A percentile compares a stretch with the other conserved stretches of the same genome.
These are phyloP conservation scores for Exserohilum turcica DNA, from an alignment of 2,329 filamentous ascomycete species.

Conservation along the genomic window DNA sequence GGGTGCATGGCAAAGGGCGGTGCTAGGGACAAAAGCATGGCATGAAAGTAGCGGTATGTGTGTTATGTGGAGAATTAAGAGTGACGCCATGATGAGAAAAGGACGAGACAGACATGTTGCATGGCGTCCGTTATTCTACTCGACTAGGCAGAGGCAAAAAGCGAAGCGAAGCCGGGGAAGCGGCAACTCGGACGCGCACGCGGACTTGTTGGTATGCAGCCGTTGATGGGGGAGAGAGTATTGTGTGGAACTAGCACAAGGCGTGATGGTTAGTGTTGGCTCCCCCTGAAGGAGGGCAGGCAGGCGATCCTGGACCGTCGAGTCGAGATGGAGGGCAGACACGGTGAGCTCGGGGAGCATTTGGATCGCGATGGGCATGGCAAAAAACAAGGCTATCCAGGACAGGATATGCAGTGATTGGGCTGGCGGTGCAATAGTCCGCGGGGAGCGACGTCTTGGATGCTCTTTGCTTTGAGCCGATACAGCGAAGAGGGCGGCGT, in stretches of 20 bases:
- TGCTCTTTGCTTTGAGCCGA: constrained; percentile 4
- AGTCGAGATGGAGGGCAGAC: background rate
- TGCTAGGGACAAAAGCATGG: background rate
- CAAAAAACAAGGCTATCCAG: constrained; percentile 8
- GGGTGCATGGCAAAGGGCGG: background rate
- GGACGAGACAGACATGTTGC: background rate
- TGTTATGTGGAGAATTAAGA: background rate
- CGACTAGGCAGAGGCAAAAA: background rate
- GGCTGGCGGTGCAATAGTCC: background rate
- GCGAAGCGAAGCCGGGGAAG: constrained; percentile 4
- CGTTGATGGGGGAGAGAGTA: background rate
- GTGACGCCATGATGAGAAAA: background rate
- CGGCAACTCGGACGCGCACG: background rate
- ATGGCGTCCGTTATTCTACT: background rate
- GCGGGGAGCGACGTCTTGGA: constrained; percentile 1
- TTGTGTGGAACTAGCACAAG: background rate
- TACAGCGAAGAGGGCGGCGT: constrained; percentile 8
- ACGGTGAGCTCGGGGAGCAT: background rate
- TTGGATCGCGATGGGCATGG: constrained; percentile 8
- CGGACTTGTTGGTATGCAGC: background rate
- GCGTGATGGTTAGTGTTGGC: background rate
- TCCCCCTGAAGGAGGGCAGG: background rate
- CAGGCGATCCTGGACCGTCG: background rate
- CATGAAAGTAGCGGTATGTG: background rate
- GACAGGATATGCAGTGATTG: constrained; percentile 2